Conservation (phyloP, 495 filamentous ascomycete genomes). For the Pyrenula aspistea region DNA sequence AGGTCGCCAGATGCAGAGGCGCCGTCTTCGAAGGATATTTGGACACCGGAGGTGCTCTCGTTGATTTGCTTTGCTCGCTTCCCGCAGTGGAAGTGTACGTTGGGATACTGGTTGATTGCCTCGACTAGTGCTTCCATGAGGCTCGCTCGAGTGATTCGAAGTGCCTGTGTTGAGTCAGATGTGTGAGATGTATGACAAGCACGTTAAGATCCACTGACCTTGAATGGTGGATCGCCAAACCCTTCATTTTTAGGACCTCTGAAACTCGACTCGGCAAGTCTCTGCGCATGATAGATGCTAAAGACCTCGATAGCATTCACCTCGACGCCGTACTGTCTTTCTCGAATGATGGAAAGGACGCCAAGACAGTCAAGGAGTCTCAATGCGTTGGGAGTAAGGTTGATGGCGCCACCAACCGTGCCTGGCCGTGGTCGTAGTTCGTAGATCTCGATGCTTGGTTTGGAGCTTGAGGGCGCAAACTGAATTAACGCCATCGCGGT, state of each 20-base stretch:
- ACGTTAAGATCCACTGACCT: slow-evolving; percentile 13
- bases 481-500: slow-evolving; percentile 39
- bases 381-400: slow-evolving; percentile 49
- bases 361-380: slow-evolving; percentile 44
- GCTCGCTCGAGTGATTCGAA: slow-evolving; percentile 1
- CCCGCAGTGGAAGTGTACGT: slow-evolving; percentile 7
- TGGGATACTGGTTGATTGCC: slow-evolving; percentile 4
- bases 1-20: slow-evolving; percentile 25
- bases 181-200: slow-evolving; percentile 2
- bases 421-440: slow-evolving; percentile 43
- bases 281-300: neutral
- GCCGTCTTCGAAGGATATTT: slow-evolving; percentile 29
- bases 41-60: slow-evolving; percentile 14
- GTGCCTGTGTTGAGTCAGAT: neutral
- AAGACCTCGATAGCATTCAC: slow-evolving; percentile 41
- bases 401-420: slow-evolving; percentile 49
- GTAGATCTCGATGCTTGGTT: slow-evolving; percentile 38
- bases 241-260: slow-evolving; percentile 13
- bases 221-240: slow-evolving; percentile 9
- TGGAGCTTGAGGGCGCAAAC: slow-evolving; percentile 28
- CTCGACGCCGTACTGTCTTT: slow-evolving; percentile 17
- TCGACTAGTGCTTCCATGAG: slow-evolving; percentile 12
- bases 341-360: slow-evolving; percentile 19
- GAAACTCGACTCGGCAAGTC: slow-evolving; percentile 13
- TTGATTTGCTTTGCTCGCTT: slow-evolving; percentile 8